These are phyloP conservation scores for Annulohypoxylon truncatum DNA, from an alignment of 2,329 filamentous ascomycete species.

Conservation along the genomic window DNA sequence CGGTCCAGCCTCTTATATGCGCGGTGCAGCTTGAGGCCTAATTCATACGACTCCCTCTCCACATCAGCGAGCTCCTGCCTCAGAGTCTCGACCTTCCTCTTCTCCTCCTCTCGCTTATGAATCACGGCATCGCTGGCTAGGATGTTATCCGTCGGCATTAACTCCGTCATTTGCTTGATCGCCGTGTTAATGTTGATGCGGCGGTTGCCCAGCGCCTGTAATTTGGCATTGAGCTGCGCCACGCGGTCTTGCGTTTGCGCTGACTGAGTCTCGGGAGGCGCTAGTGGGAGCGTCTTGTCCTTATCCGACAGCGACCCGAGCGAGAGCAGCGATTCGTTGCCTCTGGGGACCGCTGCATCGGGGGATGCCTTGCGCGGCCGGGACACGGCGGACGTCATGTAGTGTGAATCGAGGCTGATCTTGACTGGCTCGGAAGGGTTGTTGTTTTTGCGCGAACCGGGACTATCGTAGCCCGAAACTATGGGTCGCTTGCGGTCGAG, in stretches of 20 bases:
- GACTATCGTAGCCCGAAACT: slow-evolving; percentile 45
- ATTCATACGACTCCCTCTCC: slow-evolving; percentile 79
- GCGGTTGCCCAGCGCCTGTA: slow-evolving; percentile 73
- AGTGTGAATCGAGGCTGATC: slow-evolving; percentile 49
- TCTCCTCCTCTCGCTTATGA: slow-evolving; percentile 66
- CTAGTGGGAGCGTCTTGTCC: slow-evolving; percentile 66
- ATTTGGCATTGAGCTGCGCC: slow-evolving; percentile 72
- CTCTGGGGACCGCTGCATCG: neutral
- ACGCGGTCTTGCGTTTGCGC: slow-evolving; percentile 70
- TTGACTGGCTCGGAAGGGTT: slow-evolving; percentile 45
- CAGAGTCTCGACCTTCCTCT: slow-evolving; percentile 74
- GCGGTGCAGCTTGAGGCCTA: slow-evolving; percentile 78
- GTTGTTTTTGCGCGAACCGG: slow-evolving; percentile 22
- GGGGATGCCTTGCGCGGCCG: neutral
- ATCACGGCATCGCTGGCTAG: slow-evolving; percentile 74
- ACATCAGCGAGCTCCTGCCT: slow-evolving; percentile 77
- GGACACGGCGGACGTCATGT: slow-evolving; percentile 26
- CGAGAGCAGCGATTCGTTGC: slow-evolving; percentile 23
- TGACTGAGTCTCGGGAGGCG: slow-evolving; percentile 66
- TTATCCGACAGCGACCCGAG: slow-evolving; percentile 56
- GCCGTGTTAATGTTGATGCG: slow-evolving; percentile 77
- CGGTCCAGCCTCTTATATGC: slow-evolving; percentile 81
- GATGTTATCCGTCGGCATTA: slow-evolving; percentile 78
- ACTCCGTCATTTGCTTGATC: slow-evolving; percentile 80
- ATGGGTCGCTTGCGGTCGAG: slow-evolving; percentile 56